These are phyloP conservation scores for Tilletia caries DNA, from an alignment of 1,284 basidiomycete genomes.

Conservation along the genomic window DNA sequence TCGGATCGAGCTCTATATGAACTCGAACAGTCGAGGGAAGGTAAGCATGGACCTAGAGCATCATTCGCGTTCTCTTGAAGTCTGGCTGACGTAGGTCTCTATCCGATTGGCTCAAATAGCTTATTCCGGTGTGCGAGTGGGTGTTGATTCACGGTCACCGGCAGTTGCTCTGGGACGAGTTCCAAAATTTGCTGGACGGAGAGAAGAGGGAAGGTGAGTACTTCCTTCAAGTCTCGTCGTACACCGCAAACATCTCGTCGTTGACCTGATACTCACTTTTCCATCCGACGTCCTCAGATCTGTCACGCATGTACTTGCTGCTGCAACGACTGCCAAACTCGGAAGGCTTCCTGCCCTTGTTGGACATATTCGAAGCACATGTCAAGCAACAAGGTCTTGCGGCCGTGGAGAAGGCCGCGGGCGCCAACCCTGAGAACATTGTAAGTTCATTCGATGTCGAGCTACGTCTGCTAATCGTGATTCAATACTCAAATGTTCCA, in stretches of 20 bases:
- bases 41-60: not conserved
- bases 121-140: constrained; percentile 85
- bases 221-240: not conserved
- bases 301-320: constrained; percentile 80
- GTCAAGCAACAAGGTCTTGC: constrained; percentile 84
- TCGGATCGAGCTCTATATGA: constrained; percentile 88
- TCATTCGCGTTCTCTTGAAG: not conserved
- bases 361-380: constrained; percentile 88
- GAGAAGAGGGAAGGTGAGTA: constrained; percentile 72
- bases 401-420: constrained; percentile 72
- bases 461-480: too few species aligned
- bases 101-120: constrained; percentile 46
- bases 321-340: constrained; percentile 71
- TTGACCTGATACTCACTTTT: not conserved
- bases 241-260: not conserved
- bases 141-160: constrained; percentile 86
- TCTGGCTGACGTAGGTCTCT: not conserved
- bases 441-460: constrained; percentile 59
- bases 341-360: constrained; percentile 84
- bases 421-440: constrained; percentile 22
- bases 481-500: not conserved
- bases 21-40: constrained; percentile 59
- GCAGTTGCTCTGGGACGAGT: constrained; percentile 87
- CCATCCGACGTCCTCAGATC: constrained; percentile 58
- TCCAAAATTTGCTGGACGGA: constrained; percentile 84